These are phyloP conservation scores for Epichloe typhina DNA, from an alignment of 2,329 filamentous ascomycete genomes.

Conservation along the genomic window DNA sequence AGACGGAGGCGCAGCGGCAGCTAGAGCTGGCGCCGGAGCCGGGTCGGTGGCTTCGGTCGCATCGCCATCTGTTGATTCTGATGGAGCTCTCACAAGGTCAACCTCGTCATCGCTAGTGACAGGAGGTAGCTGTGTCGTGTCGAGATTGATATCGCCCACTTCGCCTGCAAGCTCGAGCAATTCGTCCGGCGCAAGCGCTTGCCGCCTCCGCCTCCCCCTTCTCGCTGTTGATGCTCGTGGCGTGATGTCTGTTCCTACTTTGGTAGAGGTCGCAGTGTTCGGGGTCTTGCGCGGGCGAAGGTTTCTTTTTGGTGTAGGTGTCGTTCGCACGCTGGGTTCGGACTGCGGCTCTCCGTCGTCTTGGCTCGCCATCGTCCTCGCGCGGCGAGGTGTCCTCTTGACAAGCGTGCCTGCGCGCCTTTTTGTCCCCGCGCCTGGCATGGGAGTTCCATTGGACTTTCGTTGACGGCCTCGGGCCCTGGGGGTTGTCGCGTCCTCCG, in stretches of 20 bases:
- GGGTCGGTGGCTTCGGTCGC: background rate
- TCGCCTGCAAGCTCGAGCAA: slow-evolving; percentile 14
- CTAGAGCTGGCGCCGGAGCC: background rate
- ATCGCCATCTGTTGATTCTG: slow-evolving; percentile 6
- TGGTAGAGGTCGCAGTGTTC: slow-evolving; percentile 9
- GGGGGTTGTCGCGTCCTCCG: slow-evolving; percentile 24
- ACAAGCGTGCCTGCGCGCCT: slow-evolving; percentile 34
- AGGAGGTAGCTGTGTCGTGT: slow-evolving; percentile 6
- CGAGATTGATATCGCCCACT: slow-evolving; percentile 8
- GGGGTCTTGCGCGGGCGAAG: slow-evolving; percentile 17
- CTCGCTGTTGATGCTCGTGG: slow-evolving; percentile 7
- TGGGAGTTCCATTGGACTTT: slow-evolving; percentile 38
- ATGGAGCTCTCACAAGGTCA: slow-evolving; percentile 16
- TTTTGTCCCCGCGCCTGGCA: slow-evolving; percentile 28
- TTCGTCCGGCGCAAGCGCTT: slow-evolving; percentile 15
- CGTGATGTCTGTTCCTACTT: slow-evolving; percentile 10
- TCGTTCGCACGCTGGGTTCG: slow-evolving; percentile 15
- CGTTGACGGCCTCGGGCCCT: slow-evolving; percentile 33
- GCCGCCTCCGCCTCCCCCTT: slow-evolving; percentile 10
- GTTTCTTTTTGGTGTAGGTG: slow-evolving; percentile 18
- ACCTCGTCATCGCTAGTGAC: slow-evolving; percentile 15
- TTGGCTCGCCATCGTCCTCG: slow-evolving; percentile 17
- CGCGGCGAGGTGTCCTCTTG: slow-evolving; percentile 20
- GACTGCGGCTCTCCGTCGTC: slow-evolving; percentile 15
- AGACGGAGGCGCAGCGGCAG: slow-evolving; percentile 2